Evolutionary conservation across 2,329 filamentous ascomycete species (phyloP).

Genomic region (Nothopassalora personata): DNA sequence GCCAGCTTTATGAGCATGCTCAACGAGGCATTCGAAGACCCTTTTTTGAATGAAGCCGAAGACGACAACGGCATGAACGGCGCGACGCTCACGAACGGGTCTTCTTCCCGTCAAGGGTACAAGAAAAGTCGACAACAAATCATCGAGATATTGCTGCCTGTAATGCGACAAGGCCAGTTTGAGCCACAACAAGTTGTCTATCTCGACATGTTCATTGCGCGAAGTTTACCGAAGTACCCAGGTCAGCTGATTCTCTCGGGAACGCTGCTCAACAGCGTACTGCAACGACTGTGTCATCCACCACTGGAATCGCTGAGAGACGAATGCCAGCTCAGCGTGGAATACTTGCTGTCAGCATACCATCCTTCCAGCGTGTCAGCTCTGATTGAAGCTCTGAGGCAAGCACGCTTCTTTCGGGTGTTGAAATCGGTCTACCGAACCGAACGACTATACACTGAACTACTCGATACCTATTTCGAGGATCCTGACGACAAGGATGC

Average conservation of each 20-base stretch:
- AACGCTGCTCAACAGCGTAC: slow-evolving; percentile 72
- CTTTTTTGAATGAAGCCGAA: slow-evolving; percentile 70
- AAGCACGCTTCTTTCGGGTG: slow-evolving; percentile 83
- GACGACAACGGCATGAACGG: slow-evolving; percentile 44
- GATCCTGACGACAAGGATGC: slow-evolving; percentile 69
- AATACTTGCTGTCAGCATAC: slow-evolving; percentile 90
- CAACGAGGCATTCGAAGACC: slow-evolving; percentile 95
- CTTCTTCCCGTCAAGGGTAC: slow-evolving; percentile 23
- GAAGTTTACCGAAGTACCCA: slow-evolving; percentile 92
- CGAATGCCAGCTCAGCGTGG: slow-evolving; percentile 92
- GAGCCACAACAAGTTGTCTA: slow-evolving; percentile 80
- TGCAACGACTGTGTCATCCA: slow-evolving; percentile 78
- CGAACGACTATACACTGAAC: slow-evolving; percentile 72
- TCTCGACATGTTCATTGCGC: slow-evolving; percentile 95
- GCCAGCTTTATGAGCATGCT: slow-evolving; percentile 90
- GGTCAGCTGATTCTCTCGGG: slow-evolving; percentile 91
- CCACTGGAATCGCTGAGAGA: slow-evolving; percentile 75
- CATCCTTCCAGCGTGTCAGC: slow-evolving; percentile 75
- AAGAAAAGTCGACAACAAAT: slow-evolving; percentile 82
- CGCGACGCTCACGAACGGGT: slow-evolving; percentile 22
- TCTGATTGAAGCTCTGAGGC: slow-evolving; percentile 70
- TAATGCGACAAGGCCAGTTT: slow-evolving; percentile 77
- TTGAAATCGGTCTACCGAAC: slow-evolving; percentile 80
- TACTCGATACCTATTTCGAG: slow-evolving; percentile 77
- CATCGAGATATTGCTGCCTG: slow-evolving; percentile 80